Evolutionary conservation across 2,329 filamentous ascomycete genomes (phyloP), one percentile per base, ranked within the genome.

Genomic region (Ascosphaera aggregata): DNA sequence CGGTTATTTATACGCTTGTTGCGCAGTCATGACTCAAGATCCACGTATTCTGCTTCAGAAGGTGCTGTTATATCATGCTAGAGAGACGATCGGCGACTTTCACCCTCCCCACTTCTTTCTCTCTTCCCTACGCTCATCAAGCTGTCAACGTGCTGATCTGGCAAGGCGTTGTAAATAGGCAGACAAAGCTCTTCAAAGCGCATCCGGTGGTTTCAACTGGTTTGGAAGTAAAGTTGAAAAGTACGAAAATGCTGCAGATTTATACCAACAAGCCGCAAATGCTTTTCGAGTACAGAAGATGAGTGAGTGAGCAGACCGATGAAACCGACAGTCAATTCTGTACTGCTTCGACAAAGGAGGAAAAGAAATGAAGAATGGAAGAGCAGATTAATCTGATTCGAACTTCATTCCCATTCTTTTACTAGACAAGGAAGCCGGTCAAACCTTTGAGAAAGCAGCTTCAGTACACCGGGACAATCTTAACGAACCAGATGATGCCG

Each of bases 401-500:
- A n/a, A n/a, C n/a, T n/a, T n/a, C n/a, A n/a, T n/a, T n/a, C n/a
- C n/a, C n/a, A n/a, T n/a, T n/a, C n/a, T n/a, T n/a, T n/a, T n/a
- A n/a, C n/a, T n/a, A 89, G 82, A 76, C 60, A 73, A 76, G 54
- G 82, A 92, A 60, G 84, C 86, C 11, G 86, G 84, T 17, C 69
- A 78, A 51, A 76, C 82, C 9, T 92, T 93, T 47, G 82, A 93
- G 56, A 71, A 76, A 56, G 82, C 82, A 9, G 86, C 84, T n/a
- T 59, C 69, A 34, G 75, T 95, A 43, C 81, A 92, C 57, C 70
- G 64, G 38, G 68, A 74, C 47, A 76, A 85, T 49, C 69, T 95
- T 38, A 91, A 84, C 54, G 85, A 95, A 53, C 80, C 79, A 34
- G 81, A 92, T 54, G 89, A 95, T 54, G 82, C 84, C 37, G 85